Conservation (phyloP, 257 asterid species). For the Jacaranda copaia region DNA sequence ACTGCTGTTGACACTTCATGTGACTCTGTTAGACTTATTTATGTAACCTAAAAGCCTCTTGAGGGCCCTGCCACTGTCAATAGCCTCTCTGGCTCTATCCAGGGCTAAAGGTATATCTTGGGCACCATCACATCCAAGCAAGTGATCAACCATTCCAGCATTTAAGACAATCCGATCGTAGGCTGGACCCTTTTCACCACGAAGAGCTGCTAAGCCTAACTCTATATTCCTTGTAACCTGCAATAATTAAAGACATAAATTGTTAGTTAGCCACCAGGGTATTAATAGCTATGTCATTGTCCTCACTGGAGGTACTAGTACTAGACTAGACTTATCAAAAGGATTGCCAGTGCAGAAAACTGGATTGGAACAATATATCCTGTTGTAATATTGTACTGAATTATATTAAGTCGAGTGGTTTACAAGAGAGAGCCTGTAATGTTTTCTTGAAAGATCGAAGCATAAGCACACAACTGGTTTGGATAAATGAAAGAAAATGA, state of each 20-base stretch:
- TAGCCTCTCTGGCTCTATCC: conserved; percentile 92
- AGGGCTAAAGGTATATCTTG: conserved; percentile 68
- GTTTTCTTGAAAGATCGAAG: neutral
- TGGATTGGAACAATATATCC: too few species aligned
- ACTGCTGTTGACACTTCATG: neutral
- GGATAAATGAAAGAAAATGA: neutral
- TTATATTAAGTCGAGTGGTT: neutral
- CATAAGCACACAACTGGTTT: conserved; percentile 9
- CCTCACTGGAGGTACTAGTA: neutral
- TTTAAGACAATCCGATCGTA: conserved; percentile 86
- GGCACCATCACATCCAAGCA: conserved; percentile 96
- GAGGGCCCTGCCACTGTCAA: conserved; percentile 88
- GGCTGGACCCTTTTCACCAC: conserved; percentile 88
- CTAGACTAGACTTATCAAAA: neutral
- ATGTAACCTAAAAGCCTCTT: conserved; percentile 74
- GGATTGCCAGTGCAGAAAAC: too few species aligned
- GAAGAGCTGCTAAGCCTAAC: conserved; percentile 86
- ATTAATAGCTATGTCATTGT: neutral
- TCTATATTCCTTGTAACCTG: conserved; percentile 84
- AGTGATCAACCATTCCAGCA: conserved; percentile 94
- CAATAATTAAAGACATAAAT: conserved; percentile 19
- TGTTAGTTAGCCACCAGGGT: neutral
- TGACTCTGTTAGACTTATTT: conserved; percentile 62
- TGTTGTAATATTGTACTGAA: neutral
- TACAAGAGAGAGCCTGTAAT: neutral